Evolutionary conservation across 2,329 filamentous ascomycete species (phyloP).

Genomic region (Leptodontidium sp.): DNA sequence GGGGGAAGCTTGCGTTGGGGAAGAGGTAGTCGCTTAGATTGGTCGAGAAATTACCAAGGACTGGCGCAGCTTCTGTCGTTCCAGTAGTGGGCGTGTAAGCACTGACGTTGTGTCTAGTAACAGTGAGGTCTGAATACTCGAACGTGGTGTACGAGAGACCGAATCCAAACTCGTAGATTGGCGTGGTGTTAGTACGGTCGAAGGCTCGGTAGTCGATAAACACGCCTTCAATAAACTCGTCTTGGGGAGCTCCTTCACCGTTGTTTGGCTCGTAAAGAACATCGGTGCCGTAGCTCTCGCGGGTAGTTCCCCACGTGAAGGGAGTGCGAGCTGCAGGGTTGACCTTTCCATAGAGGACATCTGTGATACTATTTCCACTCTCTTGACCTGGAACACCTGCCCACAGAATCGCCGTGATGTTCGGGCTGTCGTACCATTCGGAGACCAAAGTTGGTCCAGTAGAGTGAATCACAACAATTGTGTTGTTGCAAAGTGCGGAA

Average conservation of each 20-base stretch:
- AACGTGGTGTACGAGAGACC: conserved; percentile 86
- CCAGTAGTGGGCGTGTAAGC: conserved; percentile 62
- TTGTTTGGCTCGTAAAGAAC: conserved; percentile 67
- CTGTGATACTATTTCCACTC: conserved; percentile 79
- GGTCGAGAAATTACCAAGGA: conserved; percentile 68
- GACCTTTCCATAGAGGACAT: conserved; percentile 83
- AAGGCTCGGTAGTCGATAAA: conserved; percentile 86
- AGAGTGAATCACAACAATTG: conserved; percentile 90
- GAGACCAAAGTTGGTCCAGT: conserved; percentile 80
- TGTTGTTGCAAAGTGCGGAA: conserved; percentile 81
- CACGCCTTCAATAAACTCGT: conserved; percentile 78
- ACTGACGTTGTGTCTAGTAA: conserved; percentile 40
- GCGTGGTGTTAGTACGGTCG: conserved; percentile 68
- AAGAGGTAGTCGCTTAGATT: conserved; percentile 72
- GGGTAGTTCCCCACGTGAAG: conserved; percentile 79
- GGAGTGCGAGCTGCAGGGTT: conserved; percentile 81
- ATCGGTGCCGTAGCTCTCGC: conserved; percentile 55
- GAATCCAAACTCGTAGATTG: conserved; percentile 83
- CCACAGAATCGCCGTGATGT: conserved; percentile 85
- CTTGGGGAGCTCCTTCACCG: conserved; percentile 70
- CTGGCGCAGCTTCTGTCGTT: conserved; percentile 68
- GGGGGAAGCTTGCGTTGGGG: conserved; percentile 62
- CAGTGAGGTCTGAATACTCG: conserved; percentile 71
- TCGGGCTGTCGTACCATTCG: conserved; percentile 77
- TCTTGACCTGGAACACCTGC: conserved; percentile 86